phyloP scores from a whole-genome alignment of 164 flowering plant genomes.

The Magnolia sinica region DNA sequence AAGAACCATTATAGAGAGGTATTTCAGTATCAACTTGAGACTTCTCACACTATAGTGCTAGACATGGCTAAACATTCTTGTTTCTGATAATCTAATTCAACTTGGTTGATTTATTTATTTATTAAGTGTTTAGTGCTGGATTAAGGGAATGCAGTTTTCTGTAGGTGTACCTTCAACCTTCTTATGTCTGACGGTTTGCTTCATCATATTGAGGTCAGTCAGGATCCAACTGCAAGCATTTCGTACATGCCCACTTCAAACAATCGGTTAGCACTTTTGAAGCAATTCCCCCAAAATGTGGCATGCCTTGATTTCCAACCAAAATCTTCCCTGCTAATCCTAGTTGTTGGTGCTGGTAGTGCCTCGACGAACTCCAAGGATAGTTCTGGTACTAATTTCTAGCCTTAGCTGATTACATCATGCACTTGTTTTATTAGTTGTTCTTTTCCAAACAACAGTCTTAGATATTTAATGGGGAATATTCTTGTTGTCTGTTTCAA shows the following conservation, averaged over 20 bases:
- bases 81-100: background rate
- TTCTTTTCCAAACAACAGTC: background rate
- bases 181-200: slow-evolving; percentile 78
- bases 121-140: slow-evolving; percentile 1
- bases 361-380: slow-evolving; percentile 13
- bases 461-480: background rate
- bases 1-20: background rate
- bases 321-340: slow-evolving; percentile 44
- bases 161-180: slow-evolving; percentile 68
- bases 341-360: slow-evolving; percentile 44
- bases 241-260: slow-evolving; percentile 29
- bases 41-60: background rate
- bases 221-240: slow-evolving; percentile 46
- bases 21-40: background rate
- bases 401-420: background rate
- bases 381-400: slow-evolving; percentile 38
- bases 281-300: slow-evolving; percentile 41
- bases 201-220: slow-evolving; percentile 61
- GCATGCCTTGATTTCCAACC: slow-evolving; percentile 62
- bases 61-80: background rate
- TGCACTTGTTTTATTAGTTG: background rate
- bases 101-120: background rate
- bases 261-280: slow-evolving; percentile 23
- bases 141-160: slow-evolving; percentile 17
- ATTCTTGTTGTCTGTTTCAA: slow-evolving; percentile 4